A percentile compares a stretch with the other conserved stretches of the same genome.
phyloP scores from a whole-genome alignment of 805 yeast genomes.

The Candida alai region DNA sequence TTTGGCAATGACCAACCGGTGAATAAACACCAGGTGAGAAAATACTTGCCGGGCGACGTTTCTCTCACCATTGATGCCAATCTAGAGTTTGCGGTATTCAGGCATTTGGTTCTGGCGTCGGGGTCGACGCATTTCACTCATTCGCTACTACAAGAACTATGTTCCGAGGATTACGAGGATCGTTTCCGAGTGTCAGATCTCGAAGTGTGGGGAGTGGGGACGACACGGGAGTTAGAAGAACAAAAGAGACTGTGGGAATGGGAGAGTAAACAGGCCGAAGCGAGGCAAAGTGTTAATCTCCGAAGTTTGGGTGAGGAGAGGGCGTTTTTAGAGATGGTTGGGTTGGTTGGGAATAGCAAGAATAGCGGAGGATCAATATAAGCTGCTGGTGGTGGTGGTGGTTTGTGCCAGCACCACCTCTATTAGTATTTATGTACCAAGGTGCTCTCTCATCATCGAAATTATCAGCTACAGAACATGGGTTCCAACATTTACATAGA shows the following conservation, averaged over 20 bases:
- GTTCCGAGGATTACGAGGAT: constrained; percentile 51
- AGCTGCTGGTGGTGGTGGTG: constrained; percentile 44
- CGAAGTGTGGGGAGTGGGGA: constrained; percentile 93
- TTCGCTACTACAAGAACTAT: constrained; percentile 17
- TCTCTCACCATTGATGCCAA: constrained; percentile 75
- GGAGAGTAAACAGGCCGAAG: constrained; percentile 84
- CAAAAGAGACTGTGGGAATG: constrained; percentile 82
- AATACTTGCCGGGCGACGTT: constrained; percentile 67
- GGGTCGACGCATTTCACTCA: constrained; percentile 22
- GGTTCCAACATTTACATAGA: too few species aligned
- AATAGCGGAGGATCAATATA: too few species aligned
- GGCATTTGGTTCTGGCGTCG: constrained; percentile 50
- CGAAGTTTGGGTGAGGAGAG: constrained; percentile 72
- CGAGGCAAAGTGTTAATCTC: constrained; percentile 67
- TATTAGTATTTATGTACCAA: too few species aligned
- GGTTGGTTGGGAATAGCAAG: constrained; percentile 48
- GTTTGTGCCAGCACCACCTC: too few species aligned
- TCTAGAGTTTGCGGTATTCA: constrained; percentile 75
- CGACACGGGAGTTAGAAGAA: constrained; percentile 68
- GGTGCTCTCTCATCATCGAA: too few species aligned
- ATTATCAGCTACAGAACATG: too few species aligned
- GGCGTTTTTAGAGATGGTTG: constrained; percentile 84
- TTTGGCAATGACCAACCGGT: constrained; percentile 70
- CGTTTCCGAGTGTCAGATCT: constrained; percentile 67
- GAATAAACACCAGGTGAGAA: constrained; percentile 41